A percentile compares a stretch with the other conserved stretches of the same genome.
Conservation (phyloP, 2,329 filamentous ascomycete genomes). For the Raffaelea arxii region DNA sequence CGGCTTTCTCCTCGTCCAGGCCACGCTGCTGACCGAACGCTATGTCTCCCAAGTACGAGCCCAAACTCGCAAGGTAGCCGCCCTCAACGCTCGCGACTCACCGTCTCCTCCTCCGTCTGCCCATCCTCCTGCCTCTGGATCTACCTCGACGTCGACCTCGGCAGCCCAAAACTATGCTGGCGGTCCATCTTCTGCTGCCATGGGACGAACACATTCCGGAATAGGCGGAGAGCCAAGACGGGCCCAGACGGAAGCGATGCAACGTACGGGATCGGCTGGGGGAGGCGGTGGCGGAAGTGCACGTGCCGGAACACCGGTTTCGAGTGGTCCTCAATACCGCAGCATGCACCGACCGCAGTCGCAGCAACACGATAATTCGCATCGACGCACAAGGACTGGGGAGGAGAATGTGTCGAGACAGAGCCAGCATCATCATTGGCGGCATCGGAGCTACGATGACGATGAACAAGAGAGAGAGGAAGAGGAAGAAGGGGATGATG, state of each 20-base stretch:
- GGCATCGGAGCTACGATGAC: too few relatives aligned
- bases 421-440: too few relatives aligned
- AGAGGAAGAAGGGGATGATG: too few relatives aligned
- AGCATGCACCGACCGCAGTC: background rate
- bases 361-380: background rate
- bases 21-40: conserved; percentile 85
- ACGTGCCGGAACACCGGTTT: conserved; percentile 31
- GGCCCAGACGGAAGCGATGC: conserved; percentile 35
- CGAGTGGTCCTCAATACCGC: background rate
- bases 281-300: conserved; percentile 17
- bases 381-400: too few relatives aligned
- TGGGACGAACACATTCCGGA: conserved; percentile 41
- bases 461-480: too few relatives aligned
- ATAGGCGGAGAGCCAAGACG: background rate
- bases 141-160: conserved; percentile 14
- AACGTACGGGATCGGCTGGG: conserved; percentile 38
- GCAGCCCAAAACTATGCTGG: too few relatives aligned
- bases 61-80: conserved; percentile 68
- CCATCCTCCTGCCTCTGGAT: background rate
- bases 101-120: conserved; percentile 41
- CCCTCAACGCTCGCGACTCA: conserved; percentile 42
- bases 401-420: too few relatives aligned
- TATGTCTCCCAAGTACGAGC: conserved; percentile 84
- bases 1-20: conserved; percentile 84
- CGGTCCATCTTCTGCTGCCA: conserved; percentile 30